Base-by-base conservation (phyloP, 352 stramenopile species). In the Pythium scleroteichum region DNA sequence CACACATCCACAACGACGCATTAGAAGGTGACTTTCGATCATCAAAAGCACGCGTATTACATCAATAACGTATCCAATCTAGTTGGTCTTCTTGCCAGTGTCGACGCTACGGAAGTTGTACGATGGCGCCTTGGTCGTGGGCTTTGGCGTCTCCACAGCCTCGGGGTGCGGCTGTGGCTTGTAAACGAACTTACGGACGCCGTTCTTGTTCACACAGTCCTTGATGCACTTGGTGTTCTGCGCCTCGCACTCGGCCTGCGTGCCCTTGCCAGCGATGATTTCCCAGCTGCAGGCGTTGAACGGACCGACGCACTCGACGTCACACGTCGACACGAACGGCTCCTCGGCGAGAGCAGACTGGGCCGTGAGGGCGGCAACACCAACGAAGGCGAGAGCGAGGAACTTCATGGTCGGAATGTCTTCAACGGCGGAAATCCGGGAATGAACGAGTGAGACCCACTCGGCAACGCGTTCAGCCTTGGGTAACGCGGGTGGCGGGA, bases 81-180 rank as follows among this genome's bases (percentile, higher is more conserved):
- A 35, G 29, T 35, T 35, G 29, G 29, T 35, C 38, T 44, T 44
- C 13, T 44, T 44, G 38, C 13, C 13, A 4, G 6, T 44, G 38
- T 44, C 14, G 38, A 44, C 38, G 38, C 38, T 44, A 20, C 38
- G 38, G 38, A 44, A 44, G 38, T 44, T 44, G 38, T 44, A 44
- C 38, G 38, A 44, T 7, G 38, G 38, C 38, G 38, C 17, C 38
- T 44, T 44, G 38, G 38, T 20, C 13, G 38, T 20, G 13, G 38
- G 38, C 38, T 44, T 44, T 5, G 38, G 38, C 38, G 38, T 44
- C 13, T 20, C 13, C 13, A 20, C 17, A 13, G 38, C 38, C 14
- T 44, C 38, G 3, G 38, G 38, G 14, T 44, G 38, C 14, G 38
- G 6, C 14, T 44, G 7, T 13, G 13, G 13, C 38, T 44, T 44